phyloP scores from a whole-genome alignment of 768 basidiomycete genomes.

The Naganishia friedmannii region DNA sequence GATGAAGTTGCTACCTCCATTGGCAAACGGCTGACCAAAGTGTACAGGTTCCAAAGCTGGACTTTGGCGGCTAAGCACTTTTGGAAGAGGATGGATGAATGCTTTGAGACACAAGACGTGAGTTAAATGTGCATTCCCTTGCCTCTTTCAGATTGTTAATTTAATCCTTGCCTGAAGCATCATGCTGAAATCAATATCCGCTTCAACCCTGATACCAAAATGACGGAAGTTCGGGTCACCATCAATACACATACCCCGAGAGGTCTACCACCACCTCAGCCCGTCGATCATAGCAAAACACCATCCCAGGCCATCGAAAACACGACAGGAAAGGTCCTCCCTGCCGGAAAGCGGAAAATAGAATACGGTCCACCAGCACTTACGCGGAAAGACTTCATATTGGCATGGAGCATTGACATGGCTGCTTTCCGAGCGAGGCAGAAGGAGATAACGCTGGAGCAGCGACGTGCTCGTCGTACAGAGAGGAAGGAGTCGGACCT shows the following conservation, averaged over 20 bases:
- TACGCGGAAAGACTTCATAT: constrained; percentile 7
- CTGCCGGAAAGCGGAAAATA: constrained; percentile 1
- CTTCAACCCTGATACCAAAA: constrained; percentile 7
- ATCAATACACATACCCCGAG: constrained; percentile 20
- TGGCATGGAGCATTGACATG: constrained; percentile 16
- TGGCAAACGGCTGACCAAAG: constrained; percentile 11
- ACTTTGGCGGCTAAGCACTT: constrained; percentile 9
- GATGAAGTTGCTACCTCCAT: neutral
- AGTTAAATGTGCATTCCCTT: neutral
- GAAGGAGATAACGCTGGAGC: constrained; percentile 7
- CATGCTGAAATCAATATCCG: constrained; percentile 10
- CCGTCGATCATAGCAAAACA: neutral
- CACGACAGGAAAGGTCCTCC: neutral
- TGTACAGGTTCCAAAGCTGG: constrained; percentile 16
- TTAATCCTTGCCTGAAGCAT: neutral
- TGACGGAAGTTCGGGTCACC: constrained; percentile 15
- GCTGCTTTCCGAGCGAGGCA: constrained; percentile 11
- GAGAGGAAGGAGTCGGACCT: neutral
- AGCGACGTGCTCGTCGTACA: constrained; percentile 1
- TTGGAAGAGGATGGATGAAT: constrained; percentile 14
- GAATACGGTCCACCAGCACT: constrained; percentile 14
- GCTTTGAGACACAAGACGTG: constrained; percentile 17
- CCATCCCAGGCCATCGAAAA: neutral
- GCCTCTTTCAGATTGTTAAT: neutral
- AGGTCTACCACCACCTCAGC: neutral